A percentile compares a stretch with the other conserved stretches of the same genome.
Evolutionary conservation across 2,329 filamentous ascomycete species (phyloP).

Genomic region (Intubia oerlemansii): DNA sequence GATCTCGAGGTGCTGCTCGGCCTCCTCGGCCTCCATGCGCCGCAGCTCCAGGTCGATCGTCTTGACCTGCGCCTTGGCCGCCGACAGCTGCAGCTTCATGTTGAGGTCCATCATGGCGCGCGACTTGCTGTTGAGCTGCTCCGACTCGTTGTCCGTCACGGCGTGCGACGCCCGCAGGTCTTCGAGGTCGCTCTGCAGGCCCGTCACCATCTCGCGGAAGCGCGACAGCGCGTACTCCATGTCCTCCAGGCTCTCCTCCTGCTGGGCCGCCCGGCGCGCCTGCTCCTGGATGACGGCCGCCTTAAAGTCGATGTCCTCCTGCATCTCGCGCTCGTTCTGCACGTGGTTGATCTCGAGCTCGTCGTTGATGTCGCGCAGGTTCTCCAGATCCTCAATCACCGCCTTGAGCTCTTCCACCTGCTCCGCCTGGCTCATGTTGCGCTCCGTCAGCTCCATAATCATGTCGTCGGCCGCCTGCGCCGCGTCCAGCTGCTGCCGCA

Average conservation of each 20-base stretch:
- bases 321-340: conserved; percentile 82
- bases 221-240: conserved; percentile 76
- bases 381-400: conserved; percentile 72
- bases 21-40: conserved; percentile 73
- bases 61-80: conserved; percentile 80
- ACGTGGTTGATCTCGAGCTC: conserved; percentile 87
- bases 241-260: conserved; percentile 64
- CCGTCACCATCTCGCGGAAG: conserved; percentile 76
- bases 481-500: conserved; percentile 78
- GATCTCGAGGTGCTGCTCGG: conserved; percentile 70
- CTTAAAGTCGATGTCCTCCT: conserved; percentile 79
- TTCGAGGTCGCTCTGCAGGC: conserved; percentile 66
- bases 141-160: conserved; percentile 80
- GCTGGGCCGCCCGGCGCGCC: conserved; percentile 46
- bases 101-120: conserved; percentile 95
- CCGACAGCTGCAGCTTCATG: conserved; percentile 76
- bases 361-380: conserved; percentile 77
- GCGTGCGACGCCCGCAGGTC: conserved; percentile 85
- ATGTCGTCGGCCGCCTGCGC: conserved; percentile 79
- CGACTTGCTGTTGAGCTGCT: conserved; percentile 71
- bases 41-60: conserved; percentile 81
- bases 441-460: conserved; percentile 77
- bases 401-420: conserved; percentile 65
- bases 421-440: conserved; percentile 67
- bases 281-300: conserved; percentile 73